These are phyloP conservation scores for Gnaphalium uliginosum DNA, from an alignment of 129 eudicot species.

Conservation along the genomic window DNA sequence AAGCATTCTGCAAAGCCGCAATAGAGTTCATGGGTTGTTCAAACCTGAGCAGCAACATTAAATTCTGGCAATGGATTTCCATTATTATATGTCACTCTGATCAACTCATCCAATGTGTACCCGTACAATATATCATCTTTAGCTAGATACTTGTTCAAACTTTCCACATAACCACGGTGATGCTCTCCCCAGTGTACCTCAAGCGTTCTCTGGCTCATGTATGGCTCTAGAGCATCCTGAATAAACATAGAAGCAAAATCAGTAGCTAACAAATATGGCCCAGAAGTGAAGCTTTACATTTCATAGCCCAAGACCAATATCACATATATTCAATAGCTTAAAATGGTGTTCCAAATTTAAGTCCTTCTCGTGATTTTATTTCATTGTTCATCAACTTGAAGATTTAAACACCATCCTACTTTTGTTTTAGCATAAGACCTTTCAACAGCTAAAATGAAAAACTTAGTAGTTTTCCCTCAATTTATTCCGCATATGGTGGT, in stretches of 20 bases:
- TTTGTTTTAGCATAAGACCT: constrained; percentile 11
- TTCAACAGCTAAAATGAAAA: constrained; percentile 4
- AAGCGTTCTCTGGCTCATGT: constrained; percentile 78
- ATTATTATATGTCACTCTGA: constrained; percentile 74
- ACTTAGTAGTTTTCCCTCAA: background rate
- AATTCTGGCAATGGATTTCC: constrained; percentile 88
- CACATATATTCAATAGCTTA: constrained; percentile 1
- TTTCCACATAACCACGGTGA: constrained; percentile 83
- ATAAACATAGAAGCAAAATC: constrained; percentile 6
- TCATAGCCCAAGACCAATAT: background rate
- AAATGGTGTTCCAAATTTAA: background rate
- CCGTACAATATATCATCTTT: constrained; percentile 67
- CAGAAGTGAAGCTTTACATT: background rate
- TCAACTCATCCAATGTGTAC: constrained; percentile 76
- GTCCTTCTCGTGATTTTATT: background rate
- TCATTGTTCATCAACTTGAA: background rate
- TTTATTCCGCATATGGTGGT: background rate
- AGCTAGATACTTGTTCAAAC: constrained; percentile 63
- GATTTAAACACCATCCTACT: background rate
- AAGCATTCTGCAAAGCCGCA: constrained; percentile 9
- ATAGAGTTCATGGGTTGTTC: constrained; percentile 18
- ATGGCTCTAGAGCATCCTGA: constrained; percentile 95
- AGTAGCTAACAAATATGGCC: background rate
- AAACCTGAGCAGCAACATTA: constrained; percentile 92
- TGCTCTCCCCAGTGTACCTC: constrained; percentile 93